Evolutionary conservation across 495 filamentous ascomycete genomes (phyloP).

Genomic region (Penicillium atrosanguineum): DNA sequence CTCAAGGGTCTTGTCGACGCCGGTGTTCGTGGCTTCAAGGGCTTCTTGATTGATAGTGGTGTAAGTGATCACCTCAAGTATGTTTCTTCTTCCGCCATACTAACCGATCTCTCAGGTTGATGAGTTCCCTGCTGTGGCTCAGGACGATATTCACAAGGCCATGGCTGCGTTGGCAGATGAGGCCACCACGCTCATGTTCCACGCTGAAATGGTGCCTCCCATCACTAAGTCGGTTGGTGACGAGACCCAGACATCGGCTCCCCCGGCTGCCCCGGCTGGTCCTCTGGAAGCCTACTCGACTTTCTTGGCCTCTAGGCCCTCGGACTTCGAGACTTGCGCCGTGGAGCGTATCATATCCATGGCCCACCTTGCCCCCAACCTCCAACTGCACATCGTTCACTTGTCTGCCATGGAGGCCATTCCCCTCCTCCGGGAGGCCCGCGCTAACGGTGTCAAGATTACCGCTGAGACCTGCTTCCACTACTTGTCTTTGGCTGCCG

Average conservation of each 20-base stretch:
- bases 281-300: constrained; percentile 80
- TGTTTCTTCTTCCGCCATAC: constrained; percentile 7
- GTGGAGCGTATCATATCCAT: constrained; percentile 82
- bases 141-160: constrained; percentile 71
- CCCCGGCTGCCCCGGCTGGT: constrained; percentile 72
- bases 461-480: constrained; percentile 99
- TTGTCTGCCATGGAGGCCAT: constrained; percentile 92
- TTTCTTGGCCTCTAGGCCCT: constrained; percentile 88
- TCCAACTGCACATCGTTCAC: constrained; percentile 93
- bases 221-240: constrained; percentile 80
- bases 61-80: constrained; percentile 52
- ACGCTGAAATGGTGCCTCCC: constrained; percentile 96
- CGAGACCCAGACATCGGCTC: constrained; percentile 66
- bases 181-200: constrained; percentile 94
- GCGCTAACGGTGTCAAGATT: constrained; percentile 77
- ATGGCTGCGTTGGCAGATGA: constrained; percentile 74
- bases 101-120: constrained; percentile 60
- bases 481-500: constrained; percentile 88
- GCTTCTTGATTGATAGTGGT: constrained; percentile 94
- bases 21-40: constrained; percentile 95
- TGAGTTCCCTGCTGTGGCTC: constrained; percentile 88
- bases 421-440: constrained; percentile 77
- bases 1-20: constrained; percentile 76
- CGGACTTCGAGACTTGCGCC: constrained; percentile 87
- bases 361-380: constrained; percentile 74